Evolutionary conservation across 2,329 filamentous ascomycete species (phyloP), one percentile per base, ranked within the genome.

Genomic region (Septoria petroselini): DNA sequence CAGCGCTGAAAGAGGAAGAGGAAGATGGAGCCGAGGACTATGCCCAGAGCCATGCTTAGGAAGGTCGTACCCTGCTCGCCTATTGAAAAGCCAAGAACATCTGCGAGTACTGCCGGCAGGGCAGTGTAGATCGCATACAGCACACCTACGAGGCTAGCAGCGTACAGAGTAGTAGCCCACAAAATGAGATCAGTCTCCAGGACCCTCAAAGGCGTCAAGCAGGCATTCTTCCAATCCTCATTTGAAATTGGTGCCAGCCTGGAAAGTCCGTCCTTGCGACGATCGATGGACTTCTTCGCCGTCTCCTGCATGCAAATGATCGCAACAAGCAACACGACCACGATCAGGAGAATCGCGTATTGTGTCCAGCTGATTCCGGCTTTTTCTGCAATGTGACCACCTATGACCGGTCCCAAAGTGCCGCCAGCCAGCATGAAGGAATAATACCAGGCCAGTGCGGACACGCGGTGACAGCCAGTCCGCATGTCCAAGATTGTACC

Each of bases 261-360:
- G 7, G 34, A 11, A 14, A 34, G 43, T 12, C 33, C 21, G 7
- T 61, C 52, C 9, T 65, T 53, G 14, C 63, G 61, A 4, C 55
- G 53, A 3, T 76, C 61, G 1, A 78, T 73, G 45, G 65, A 62
- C 21, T 64, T 64, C 42, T 79, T 76, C 52, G 77, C 80, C 0
- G 80, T 81, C 58, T 84, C 81, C 31, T 69, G 63, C 52, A 72
- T 72, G 2, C 72, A 67, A 2, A 76, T 34, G 0, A 73, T 49
- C 0, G 61, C 48, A 9, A 71, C 5, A 35, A 65, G 65, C 2
- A 67, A 64, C 4, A 62, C 62, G 1, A 68, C 53, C 0, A 65
- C 60, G 41, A 69, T 54, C 48, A 73, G 67, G 4, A 73, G 58
- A 14, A 69, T 64, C 34, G 63, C 61, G 65, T 68, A 75, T 54